Evolutionary conservation across 495 filamentous ascomycete genomes (phyloP), one percentile per base, ranked within the genome.

Genomic region (Trichoderma asperelloides): DNA sequence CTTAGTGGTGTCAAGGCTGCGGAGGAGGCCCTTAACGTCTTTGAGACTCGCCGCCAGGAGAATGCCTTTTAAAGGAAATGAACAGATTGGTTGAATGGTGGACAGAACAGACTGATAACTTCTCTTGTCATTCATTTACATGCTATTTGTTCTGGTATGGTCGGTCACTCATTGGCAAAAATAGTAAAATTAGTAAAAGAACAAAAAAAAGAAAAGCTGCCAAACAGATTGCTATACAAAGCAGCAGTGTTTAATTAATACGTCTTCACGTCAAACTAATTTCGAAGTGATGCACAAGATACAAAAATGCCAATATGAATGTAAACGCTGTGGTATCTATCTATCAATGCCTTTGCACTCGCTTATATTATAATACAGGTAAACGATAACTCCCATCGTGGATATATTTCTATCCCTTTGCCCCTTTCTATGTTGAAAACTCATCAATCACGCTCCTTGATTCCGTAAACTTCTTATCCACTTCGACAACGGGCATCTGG

Each of bases 1-100:
- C 81, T 95, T 49, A 86, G 81, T 68, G 92, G 92, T 72, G 90
- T 95, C 68, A 93, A 93, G 81, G 92, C 92, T 71, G 92, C 92
- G 45, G 90, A 96, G 81, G 91, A 92, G 79, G 88, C 88, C 21
- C 73, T 94, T 68, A 83, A 80, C 70, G 86, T 95, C 60, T 91
- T 91, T 71, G 91, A 94, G 28, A 78, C 84, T 72, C 87, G 92
- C 69, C 89, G 90, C 86, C 47, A 65, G 64, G 39, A 65, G 41
- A 65, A 65, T 33, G 64, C 39, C n/a, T 6, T 49, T 2, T 65
- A 47, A 65, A 30, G 21, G 62, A 21, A 13, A 15, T 28, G 16
- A 62, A 47, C 43, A 15, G 13, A n/a, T 47, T 47, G 13, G 4
- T 7, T n/a, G n/a, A 16, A 16, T 47, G 43, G 43, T n/a, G 13